phyloP scores from a whole-genome alignment of 768 basidiomycete species.

The Leccinum uliginosum region DNA sequence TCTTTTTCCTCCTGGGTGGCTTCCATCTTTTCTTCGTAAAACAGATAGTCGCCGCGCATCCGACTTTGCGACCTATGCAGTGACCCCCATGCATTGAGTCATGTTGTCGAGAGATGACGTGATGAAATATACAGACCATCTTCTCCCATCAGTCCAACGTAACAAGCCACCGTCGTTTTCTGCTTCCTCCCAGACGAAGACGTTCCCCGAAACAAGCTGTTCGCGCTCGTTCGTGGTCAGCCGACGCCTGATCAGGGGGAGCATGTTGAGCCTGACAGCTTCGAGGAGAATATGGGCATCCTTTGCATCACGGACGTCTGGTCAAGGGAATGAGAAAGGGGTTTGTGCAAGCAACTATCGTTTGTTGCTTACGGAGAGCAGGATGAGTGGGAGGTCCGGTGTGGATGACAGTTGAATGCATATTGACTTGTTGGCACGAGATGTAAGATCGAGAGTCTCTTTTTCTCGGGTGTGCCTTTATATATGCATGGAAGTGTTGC shows the following conservation, averaged over 20 bases:
- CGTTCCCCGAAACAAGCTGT: slow-evolving; percentile 64
- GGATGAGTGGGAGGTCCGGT: slow-evolving; percentile 29
- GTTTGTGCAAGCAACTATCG: neutral
- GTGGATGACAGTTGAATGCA: slow-evolving; percentile 16
- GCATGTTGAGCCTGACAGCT: slow-evolving; percentile 64
- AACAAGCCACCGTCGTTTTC: slow-evolving; percentile 63
- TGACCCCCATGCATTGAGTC: slow-evolving; percentile 1
- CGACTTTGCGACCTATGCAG: slow-evolving; percentile 73
- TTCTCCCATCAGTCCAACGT: slow-evolving; percentile 78
- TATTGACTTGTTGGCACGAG: slow-evolving; percentile 4
- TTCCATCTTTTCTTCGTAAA: slow-evolving; percentile 81
- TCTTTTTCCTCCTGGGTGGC: slow-evolving; percentile 77
- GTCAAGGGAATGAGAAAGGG: neutral
- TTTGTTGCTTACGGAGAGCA: slow-evolving; percentile 31
- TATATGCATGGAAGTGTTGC: slow-evolving; percentile 19
- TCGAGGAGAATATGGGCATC: slow-evolving; percentile 76
- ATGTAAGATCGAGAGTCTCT: slow-evolving; percentile 3
- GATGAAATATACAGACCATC: slow-evolving; percentile 49
- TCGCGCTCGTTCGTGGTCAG: slow-evolving; percentile 69
- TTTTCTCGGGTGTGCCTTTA: slow-evolving; percentile 18
- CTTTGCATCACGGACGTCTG: slow-evolving; percentile 75
- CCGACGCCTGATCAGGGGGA: slow-evolving; percentile 69
- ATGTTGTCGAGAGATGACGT: neutral
- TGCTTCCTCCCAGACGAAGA: slow-evolving; percentile 86
- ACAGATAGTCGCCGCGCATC: slow-evolving; percentile 79